Evolutionary conservation across 106 monocot species (phyloP), one percentile per base, ranked within the genome.

Genomic region (Acorus gramineus): DNA sequence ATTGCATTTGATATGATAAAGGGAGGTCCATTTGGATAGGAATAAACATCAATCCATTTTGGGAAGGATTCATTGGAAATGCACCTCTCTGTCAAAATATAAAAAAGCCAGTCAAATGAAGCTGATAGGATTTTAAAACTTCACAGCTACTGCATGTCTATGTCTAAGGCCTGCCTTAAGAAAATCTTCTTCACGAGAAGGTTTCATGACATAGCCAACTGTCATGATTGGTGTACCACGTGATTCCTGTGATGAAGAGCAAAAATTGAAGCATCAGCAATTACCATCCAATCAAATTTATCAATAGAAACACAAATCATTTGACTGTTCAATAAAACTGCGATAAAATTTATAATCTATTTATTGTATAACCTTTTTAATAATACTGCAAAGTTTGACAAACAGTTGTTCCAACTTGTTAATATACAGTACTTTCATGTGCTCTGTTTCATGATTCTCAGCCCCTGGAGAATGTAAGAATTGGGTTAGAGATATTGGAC

Each of bases 101-200:
- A 64, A 12, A 45, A 77, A 70, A 60, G 50, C 12, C 2, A 59
- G 9, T 12, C 2, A 71, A 70, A 43, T 69, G 4, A 67, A 52
- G 10, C 4, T 56, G 44, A 56, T 28, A 71, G 28, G 12, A 62
- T 42, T 62, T 61, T 65, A 11, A 4, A 47, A 67, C 53, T 46
- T 60, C 7, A 47, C 49, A 28, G 43, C 46, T 44, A 57, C 53
- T 63, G 66, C 42, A 2, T 63, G 55, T 68, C 28, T 53, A 28
- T 59, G 28, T 14, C 6, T 8, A 62, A 68, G 14, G 78, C 68
- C 82, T 85, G 74, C 91, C 87, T 96, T 87, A 11, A 68, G 62
- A 80, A 96, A 96, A 79, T 91, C 96, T 78, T 80, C 73, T 77
- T 85, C 91, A 44, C 96, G 87, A 61, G 96, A 96, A 61, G 77